Base-by-base conservation (phyloP, 208 protist genomes). In the Crithidia acanthocephali region DNA sequence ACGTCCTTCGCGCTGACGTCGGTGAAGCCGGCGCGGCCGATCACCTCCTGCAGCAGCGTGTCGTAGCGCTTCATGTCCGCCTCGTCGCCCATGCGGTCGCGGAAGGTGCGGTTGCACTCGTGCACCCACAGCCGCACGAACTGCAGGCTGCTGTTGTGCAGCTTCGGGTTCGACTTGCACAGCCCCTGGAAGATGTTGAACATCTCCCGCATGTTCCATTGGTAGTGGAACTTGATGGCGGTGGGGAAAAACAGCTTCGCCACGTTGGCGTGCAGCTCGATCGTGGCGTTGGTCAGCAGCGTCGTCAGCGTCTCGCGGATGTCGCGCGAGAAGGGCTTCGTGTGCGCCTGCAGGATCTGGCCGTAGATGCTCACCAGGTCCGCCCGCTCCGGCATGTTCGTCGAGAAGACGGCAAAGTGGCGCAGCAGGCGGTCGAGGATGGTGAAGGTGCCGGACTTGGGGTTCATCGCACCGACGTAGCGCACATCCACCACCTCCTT, bases 171-270 rank as follows among this genome's bases (percentile, higher is more conserved):
- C 35, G 91, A 87, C 76, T 97, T 95, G 69, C 92, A 97, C 33
- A 98, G 74, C 53, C 95, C 95, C 72, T 98, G 96, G 69, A 99
- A 98, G 52, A 99, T 94, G 80, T 98, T 98, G 69, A 97, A 97
- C 76, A 99, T 94, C 70, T 99, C 98, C 33, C 98, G 86, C 83
- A 99, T 95, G 85, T 99, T 99, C 95, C 99, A 99, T 69, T 98
- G 90, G 84, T 99, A 99, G 80, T 99, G 98, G 87, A 99, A 99
- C 80, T 99, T 99, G 68, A 99, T 89, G 42, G 98, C 97, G 1
- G 98, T 99, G 20, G 98, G 98, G 74, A 99, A 92, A 82, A 99
- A 99, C 22, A 80, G 81, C 66, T 97, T 97, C 20, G 88, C 83
- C 45, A 98, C 82, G 67, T 88, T 86, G 63, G 83, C 64, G 82